Evolutionary conservation across 352 stramenopile species (phyloP).

Genomic region (Phytophthora citricola): DNA sequence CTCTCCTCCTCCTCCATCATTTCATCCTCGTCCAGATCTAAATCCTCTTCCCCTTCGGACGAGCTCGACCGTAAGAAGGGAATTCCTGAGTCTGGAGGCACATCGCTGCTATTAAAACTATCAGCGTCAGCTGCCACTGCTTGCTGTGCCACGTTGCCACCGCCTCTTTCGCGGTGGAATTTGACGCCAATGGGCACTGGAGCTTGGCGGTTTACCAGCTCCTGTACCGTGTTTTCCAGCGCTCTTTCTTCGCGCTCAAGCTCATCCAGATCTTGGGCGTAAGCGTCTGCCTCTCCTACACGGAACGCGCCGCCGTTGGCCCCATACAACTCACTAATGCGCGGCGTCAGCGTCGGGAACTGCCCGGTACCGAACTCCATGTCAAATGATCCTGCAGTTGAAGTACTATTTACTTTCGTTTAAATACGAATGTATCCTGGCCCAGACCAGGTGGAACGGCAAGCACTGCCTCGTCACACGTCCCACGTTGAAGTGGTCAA

Average conservation of each 20-base stretch:
- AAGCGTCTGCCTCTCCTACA: conserved; percentile 55
- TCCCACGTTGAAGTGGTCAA: conserved; percentile 18
- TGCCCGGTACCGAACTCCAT: conserved; percentile 28
- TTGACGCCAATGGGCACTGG: conserved; percentile 64
- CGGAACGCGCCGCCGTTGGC: conserved; percentile 47
- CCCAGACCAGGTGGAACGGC: neutral
- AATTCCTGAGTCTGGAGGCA: conserved; percentile 14
- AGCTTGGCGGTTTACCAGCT: conserved; percentile 58
- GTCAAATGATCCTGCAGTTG: too few relatives aligned
- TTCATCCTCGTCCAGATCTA: conserved; percentile 47
- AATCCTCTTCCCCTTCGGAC: conserved; percentile 52
- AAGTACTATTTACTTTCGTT: neutral
- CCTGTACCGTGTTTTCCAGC: conserved; percentile 56
- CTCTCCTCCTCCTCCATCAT: conserved; percentile 39
- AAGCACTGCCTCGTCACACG: conserved; percentile 7
- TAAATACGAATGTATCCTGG: neutral
- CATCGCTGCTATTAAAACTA: conserved; percentile 1
- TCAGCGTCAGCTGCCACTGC: conserved; percentile 4
- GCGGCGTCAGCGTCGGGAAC: conserved; percentile 49
- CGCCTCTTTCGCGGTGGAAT: conserved; percentile 48
- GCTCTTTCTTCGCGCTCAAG: conserved; percentile 66
- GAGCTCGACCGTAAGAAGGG: conserved; percentile 36
- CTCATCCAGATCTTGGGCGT: conserved; percentile 54
- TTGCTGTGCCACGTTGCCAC: conserved; percentile 14
- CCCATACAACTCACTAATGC: conserved; percentile 69